Base-by-base conservation (phyloP, 108 stramenopile genomes). In the Discostella stelligeroides region DNA sequence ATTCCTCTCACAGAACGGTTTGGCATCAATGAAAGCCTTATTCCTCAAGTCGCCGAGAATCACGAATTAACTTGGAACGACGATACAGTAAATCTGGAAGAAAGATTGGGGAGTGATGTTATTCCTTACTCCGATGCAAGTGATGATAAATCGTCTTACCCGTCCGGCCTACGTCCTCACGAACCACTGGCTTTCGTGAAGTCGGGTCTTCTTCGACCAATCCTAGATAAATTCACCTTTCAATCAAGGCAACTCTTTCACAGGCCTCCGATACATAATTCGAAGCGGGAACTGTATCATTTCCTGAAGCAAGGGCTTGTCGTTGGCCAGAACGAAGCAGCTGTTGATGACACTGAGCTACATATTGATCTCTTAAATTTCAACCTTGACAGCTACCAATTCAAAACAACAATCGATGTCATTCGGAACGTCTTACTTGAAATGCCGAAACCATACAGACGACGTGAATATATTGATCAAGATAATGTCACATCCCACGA, bases 381-480 rank as follows among this genome's bases (percentile, higher is more conserved):
- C 54, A 76, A 65, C 17, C 64, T 81, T 30, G 80, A 81, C 69
- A 40, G 39, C 37, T 82, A 82, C 51, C 82, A 82, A 27, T 82
- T 76, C 73, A 79, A 76, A 23, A 82, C 77, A 20, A 79, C 82
- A 18, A 47, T 82, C 39, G 82, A 83, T 70, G 42, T 83, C 10
- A 71, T 83, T 21, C 40, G 82, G 12, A 80, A 76, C 45, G 75
- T 80, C 34, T 62, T 83, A 17, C 47, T 83, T 17, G 79, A 80
- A 55, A 68, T 79, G 12, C 79, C 79, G 15, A 75, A 78, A 47
- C 72, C 74, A 60, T 54, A 67, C 37, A 63, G 38, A 12, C 40
- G 72, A 29, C 53, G 59, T 49, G 29, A 63, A 60, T 76, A 40
- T 55, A 57, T 73, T 7, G 72, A 45, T 30, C 29, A 60, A 23